Evolutionary conservation across 108 stramenopile genomes (phyloP).

Genomic region (Pelagomonas calceolata): DNA sequence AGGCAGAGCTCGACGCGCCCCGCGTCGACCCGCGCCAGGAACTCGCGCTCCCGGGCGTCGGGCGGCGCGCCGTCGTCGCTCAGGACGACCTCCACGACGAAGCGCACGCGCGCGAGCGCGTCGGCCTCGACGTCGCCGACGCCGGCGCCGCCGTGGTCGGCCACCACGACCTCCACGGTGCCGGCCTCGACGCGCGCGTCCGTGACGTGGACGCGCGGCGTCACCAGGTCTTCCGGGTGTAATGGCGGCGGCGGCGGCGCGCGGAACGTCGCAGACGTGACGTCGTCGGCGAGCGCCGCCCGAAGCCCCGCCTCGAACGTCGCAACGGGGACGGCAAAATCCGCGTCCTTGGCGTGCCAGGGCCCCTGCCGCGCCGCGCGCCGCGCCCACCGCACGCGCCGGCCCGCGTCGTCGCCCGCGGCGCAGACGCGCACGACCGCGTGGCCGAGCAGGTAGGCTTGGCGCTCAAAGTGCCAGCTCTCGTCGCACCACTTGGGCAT

Average conservation of each 20-base stretch:
- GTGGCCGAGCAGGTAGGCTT: not conserved
- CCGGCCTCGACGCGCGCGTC: not conserved
- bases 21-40: no score
- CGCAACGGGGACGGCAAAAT: not conserved
- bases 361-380: not conserved
- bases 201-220: not conserved
- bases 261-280: no score
- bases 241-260: no score
- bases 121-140: not conserved
- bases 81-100: conserved; percentile 4
- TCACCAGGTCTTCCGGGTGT: not conserved
- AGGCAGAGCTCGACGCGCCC: not conserved
- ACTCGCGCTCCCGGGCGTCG: no score
- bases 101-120: not conserved
- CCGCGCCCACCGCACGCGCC: not conserved
- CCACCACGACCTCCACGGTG: no score
- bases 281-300: not conserved
- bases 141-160: not conserved
- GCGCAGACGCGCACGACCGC: not conserved
- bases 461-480: not conserved
- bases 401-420: not conserved
- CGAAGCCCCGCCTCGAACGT: not conserved
- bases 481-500: conserved; percentile 9
- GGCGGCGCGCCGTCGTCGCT: not conserved
- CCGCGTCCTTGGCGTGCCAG: conserved; percentile 5